These are phyloP conservation scores for Murraya koenigii DNA, from an alignment of 345 rosid genomes.

Conservation along the genomic window DNA sequence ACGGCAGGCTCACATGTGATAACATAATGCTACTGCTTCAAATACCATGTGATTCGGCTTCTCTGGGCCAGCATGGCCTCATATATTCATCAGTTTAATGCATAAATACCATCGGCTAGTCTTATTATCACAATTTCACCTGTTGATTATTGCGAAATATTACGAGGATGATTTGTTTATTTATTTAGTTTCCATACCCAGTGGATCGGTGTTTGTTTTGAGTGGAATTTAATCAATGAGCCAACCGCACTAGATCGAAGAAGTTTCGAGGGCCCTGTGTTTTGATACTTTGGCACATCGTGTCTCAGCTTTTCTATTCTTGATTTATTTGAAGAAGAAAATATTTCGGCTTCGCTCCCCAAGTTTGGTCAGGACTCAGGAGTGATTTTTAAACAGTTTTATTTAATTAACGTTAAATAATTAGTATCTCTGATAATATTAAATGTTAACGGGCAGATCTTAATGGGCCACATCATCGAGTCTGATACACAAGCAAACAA, in stretches of 20 bases:
- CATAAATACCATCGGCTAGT: not conserved
- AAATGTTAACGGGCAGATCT: too few species aligned
- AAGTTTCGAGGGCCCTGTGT: not conserved
- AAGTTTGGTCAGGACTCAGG: too few species aligned
- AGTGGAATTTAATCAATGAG: not conserved
- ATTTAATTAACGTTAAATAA: too few species aligned
- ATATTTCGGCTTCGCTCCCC: rapidly evolving
- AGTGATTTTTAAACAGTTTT: too few species aligned
- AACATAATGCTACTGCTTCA: constrained; percentile 1
- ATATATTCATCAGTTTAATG: not conserved
- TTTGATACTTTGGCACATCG: not conserved
- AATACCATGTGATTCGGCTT: constrained; percentile 44
- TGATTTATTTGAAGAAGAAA: not conserved
- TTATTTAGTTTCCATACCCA: constrained; percentile 10
- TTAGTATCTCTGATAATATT: too few species aligned
- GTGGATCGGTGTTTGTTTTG: constrained; percentile 11
- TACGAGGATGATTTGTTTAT: not conserved
- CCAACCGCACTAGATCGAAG: not conserved
- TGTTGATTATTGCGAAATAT: not conserved
- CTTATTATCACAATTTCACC: not conserved
- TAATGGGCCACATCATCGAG: too few species aligned
- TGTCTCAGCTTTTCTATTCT: not conserved
- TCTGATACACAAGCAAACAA: too few species aligned
- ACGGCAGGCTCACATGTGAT: constrained; percentile 38
- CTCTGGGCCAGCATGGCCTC: constrained; percentile 22